Evolutionary conservation across 1,284 basidiomycete genomes (phyloP).

Genomic region (Leccinum subrobustum): DNA sequence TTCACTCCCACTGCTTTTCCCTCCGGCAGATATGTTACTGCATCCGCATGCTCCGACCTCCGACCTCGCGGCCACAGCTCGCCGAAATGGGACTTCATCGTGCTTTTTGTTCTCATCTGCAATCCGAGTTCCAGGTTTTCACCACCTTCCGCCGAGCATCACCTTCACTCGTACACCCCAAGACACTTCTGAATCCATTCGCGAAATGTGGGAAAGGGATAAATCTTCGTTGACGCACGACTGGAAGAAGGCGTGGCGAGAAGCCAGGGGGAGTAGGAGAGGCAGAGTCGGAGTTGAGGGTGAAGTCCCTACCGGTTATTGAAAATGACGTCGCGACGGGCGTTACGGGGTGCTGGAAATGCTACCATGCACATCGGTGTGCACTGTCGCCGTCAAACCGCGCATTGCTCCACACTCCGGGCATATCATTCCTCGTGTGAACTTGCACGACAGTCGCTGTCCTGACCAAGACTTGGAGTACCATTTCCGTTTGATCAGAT

Average conservation of each 20-base stretch:
- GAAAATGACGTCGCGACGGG: neutral
- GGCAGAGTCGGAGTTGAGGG: constrained; percentile 56
- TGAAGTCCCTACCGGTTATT: constrained; percentile 23
- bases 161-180: constrained; percentile 46
- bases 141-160: constrained; percentile 30
- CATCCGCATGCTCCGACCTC: constrained; percentile 7
- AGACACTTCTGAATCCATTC: constrained; percentile 58
- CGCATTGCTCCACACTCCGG: neutral
- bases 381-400: neutral
- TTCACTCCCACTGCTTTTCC: constrained; percentile 64
- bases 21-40: constrained; percentile 36
- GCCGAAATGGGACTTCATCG: constrained; percentile 5
- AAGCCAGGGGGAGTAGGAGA: constrained; percentile 70
- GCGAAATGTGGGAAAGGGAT: constrained; percentile 67
- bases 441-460: neutral
- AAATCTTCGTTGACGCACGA: constrained; percentile 71
- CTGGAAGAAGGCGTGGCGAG: constrained; percentile 79
- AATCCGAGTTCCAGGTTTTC: constrained; percentile 44
- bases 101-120: constrained; percentile 25
- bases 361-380: neutral
- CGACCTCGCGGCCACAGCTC: neutral
- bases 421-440: neutral
- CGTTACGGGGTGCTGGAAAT: neutral
- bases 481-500: neutral
- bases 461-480: neutral